Conservation (phyloP, 192 early-diverging fungal genomes). For the Backusella parvicylindrica region DNA sequence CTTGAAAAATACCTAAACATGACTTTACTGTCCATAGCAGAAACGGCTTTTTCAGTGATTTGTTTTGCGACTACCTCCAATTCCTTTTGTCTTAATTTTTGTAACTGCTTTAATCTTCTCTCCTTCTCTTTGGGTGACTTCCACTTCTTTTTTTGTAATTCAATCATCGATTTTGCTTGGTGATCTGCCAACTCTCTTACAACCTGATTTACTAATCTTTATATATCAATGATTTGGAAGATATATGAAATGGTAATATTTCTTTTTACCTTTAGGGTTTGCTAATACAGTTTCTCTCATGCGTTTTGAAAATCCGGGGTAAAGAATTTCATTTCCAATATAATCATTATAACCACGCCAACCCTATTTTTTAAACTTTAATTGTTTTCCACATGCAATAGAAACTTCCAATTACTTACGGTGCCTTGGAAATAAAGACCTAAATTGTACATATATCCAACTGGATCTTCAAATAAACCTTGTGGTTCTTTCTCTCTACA, state of each 20-base stretch:
- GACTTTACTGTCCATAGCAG: conserved; percentile 60
- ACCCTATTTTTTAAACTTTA: conserved; percentile 46
- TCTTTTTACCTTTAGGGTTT: conserved; percentile 49
- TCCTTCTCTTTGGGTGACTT: not conserved
- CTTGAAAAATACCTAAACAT: conserved; percentile 50
- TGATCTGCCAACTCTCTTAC: conserved; percentile 26
- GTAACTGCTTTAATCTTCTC: conserved; percentile 7
- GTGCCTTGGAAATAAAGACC: conserved; percentile 55
- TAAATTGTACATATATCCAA: conserved; percentile 64
- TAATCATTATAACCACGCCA: conserved; percentile 79
- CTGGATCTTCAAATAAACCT: conserved; percentile 64
- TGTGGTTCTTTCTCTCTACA: conserved; percentile 41
- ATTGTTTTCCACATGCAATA: not conserved
- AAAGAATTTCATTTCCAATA: conserved; percentile 67
- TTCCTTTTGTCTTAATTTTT: conserved; percentile 36
- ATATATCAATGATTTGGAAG: not conserved
- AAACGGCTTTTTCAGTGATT: conserved; percentile 55
- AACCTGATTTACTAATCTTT: conserved; percentile 28
- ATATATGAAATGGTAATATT: not conserved
- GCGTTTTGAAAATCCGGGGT: conserved; percentile 62
- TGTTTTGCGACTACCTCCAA: conserved; percentile 50
- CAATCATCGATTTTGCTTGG: conserved; percentile 32
- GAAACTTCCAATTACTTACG: conserved; percentile 34
- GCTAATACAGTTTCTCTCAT: conserved; percentile 58
- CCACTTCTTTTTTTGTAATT: conserved; percentile 18